Base-by-base conservation (phyloP, 768 basidiomycete species). In the Kwoniella dendrophila region DNA sequence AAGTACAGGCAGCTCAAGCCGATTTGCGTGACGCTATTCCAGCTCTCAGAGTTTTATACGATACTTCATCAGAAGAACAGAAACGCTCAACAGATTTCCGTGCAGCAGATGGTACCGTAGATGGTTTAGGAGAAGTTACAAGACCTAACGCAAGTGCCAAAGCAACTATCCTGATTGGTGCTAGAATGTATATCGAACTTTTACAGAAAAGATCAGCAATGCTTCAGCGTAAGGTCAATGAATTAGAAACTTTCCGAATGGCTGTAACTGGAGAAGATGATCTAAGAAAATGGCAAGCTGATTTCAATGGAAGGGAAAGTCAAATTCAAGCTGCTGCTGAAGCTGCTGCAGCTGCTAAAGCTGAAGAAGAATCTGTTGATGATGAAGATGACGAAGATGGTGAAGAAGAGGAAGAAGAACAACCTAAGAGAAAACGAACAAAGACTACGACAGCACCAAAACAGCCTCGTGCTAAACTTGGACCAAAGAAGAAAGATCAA, bases 1-100 rank as follows among this genome's bases (percentile, higher is more conserved):
- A 78, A 59, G 77, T 78, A 24, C 76, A 78, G 50, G 72, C 70
- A 44, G 75, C 77, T 33, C 74, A 77, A 49, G 70, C 73, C 38
- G 71, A 72, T 33, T 61, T 78, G 5, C 77, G 77, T 20, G 77
- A 78, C 57, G 61, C 74, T 22, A 74, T 78, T 2, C 77, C 77
- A 3, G 74, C 76, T n/a, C 64, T 78, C 0, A 62, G 77, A 48
- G 74, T 77, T 4, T 49, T 77, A 12, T 78, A 78, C 58, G 71
- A 70, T 29, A 78, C 77, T 4, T 76, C 74, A 18, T 68, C 71
- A 2, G 71, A 74, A 27, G 66, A 72, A 29, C 76, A 78, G 64
- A 50, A 58, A 18, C 58, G 27, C 7, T 68, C 73, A 6, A 78
- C 75, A 34, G 77, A 78, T 58, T 57, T 66, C 34, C 56, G 63